Base-by-base conservation (phyloP, 1,284 basidiomycete genomes). In the Rhodotorula mucilaginosa region DNA sequence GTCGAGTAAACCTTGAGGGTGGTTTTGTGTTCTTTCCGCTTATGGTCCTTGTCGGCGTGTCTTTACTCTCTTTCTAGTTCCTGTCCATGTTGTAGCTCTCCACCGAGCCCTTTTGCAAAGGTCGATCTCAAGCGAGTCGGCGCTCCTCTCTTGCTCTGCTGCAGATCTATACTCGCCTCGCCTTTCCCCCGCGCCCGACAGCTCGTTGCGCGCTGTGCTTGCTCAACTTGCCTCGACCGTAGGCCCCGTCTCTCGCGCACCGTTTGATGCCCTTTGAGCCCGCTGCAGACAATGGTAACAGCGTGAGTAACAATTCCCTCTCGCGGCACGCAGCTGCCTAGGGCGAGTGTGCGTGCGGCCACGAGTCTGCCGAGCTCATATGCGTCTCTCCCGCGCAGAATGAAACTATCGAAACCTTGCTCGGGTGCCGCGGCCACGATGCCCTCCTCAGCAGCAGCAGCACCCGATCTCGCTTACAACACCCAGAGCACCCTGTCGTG, bases 331-430 rank as follows among this genome's bases (percentile, higher is more conserved):
- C 29, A 15, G n/a, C 13, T 2, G 54, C 26, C 5, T 16, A 16
- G 54, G 21, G 26, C 26, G 26, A 31, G 29, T 51, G 1, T 23
- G 10, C 12, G n/a, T 7, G 26, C 54, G 16, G 26, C 26, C 23
- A n/a, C 26, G 15, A 56, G 26, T 12, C 26, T 13, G 16, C 16
- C 6, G 26, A 2, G n/a, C 34, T 23, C n/a, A 34, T 34, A 47
- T 23, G 12, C 13, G 13, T 47, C 7, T 26, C 23, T n/a, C 19
- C 23, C 23, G 13, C 12, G 18, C 54, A 56, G 54, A 29, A 56
- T 56, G n/a, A 56, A 29, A 29, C 54, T 56, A 56, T 56, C 54
- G 54, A 56, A 56, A 56, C 54, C 54, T 56, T 29, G 54, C 54
- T 56, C 54, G 54, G 54, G 54, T 56, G 54, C 54, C 54, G 54